Evolutionary conservation across 139 green algal genomes (phyloP).

Genomic region (Closterium sp.): DNA sequence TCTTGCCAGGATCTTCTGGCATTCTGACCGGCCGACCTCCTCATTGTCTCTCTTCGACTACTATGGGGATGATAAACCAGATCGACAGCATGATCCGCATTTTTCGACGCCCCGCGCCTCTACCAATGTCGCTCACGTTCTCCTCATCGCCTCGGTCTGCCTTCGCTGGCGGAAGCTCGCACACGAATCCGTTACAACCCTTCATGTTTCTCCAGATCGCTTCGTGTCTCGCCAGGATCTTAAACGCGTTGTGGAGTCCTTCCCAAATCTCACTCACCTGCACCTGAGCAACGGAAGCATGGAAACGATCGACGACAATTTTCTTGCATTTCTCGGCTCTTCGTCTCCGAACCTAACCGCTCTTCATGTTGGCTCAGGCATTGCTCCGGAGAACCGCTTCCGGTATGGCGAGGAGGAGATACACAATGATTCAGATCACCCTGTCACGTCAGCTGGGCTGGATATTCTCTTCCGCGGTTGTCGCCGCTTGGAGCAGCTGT

Average conservation of each 20-base stretch:
- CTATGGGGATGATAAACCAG: no score
- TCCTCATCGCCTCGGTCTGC: neutral
- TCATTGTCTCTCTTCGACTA: no score
- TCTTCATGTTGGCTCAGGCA: neutral
- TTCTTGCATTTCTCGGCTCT: neutral
- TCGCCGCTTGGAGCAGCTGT: neutral
- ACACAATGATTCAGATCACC: no score
- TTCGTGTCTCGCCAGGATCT: neutral
- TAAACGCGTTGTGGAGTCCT: neutral
- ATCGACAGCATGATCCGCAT: neutral
- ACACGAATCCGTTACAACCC: neutral
- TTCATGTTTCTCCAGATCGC: neutral
- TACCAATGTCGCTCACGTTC: neutral
- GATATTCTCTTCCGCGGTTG: neutral
- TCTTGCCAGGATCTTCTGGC: no score
- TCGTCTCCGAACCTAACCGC: neutral
- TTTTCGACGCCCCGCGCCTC: neutral
- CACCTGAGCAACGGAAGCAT: neutral
- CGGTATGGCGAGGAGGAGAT: no score
- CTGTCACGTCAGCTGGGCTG: no score
- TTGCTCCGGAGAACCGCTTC: no score
- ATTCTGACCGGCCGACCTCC: no score
- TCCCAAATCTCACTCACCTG: neutral
- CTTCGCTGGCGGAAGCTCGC: neutral
- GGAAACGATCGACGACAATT: neutral